These are phyloP conservation scores for Coemansia aciculifera DNA, from an alignment of 192 early-diverging fungal species.

Conservation along the genomic window DNA sequence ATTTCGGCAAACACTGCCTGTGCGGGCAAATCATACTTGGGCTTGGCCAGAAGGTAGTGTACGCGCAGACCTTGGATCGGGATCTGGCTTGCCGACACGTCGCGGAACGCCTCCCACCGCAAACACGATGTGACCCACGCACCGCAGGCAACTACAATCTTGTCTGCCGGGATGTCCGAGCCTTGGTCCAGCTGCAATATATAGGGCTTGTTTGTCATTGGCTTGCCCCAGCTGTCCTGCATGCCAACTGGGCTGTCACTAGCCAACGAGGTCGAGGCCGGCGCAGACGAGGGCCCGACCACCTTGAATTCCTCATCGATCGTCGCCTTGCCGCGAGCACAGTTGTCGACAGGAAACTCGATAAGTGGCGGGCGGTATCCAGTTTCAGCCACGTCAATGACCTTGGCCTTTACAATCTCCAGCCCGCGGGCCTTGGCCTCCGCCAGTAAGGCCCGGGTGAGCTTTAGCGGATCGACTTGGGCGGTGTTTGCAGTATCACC, in stretches of 20 bases:
- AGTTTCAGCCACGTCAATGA: conserved; percentile 46
- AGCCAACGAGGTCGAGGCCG: background rate
- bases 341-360: conserved; percentile 36
- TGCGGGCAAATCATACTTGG: conserved; percentile 33
- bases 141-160: conserved; percentile 51
- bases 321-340: conserved; percentile 5
- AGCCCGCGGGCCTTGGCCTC: conserved; percentile 44
- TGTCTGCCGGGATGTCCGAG: conserved; percentile 42
- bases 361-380: conserved; percentile 41
- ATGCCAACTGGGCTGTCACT: background rate
- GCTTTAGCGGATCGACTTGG: conserved; percentile 52
- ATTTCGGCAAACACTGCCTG: conserved; percentile 56
- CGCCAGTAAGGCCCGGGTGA: conserved; percentile 37
- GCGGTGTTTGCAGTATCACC: conserved; percentile 39
- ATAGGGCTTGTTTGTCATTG: conserved; percentile 31
- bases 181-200: conserved; percentile 43
- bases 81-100: conserved; percentile 52
- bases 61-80: conserved; percentile 55
- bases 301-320: conserved; percentile 4
- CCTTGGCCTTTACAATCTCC: conserved; percentile 40
- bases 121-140: conserved; percentile 50
- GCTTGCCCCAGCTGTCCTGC: background rate
- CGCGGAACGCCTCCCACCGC: conserved; percentile 54
- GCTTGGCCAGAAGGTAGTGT: conserved; percentile 47
- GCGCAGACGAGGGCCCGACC: background rate